Evolutionary conservation across 2,329 filamentous ascomycete species (phyloP).

Genomic region (Colletotrichum acutatum): DNA sequence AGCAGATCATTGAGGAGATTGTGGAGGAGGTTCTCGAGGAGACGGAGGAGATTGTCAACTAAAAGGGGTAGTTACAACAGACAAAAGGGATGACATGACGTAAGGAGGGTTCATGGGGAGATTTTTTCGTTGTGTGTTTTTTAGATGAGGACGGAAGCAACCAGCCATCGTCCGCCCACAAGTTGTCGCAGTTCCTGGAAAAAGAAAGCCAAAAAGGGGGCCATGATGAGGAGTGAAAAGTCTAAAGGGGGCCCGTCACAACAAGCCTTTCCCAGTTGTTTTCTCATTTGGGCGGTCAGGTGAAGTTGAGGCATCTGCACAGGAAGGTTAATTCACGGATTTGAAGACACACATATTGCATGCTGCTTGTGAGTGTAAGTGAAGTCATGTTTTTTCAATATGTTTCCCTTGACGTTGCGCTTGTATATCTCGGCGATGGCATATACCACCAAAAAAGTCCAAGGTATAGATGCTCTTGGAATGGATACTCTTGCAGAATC

Average conservation of each 20-base stretch:
- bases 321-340: constrained; percentile 35
- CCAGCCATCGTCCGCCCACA: not conserved
- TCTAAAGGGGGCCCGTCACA: constrained; percentile 1
- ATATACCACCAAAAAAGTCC: not conserved
- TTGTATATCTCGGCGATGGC: too few species aligned
- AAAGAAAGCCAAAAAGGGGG: not conserved
- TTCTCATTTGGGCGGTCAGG: constrained; percentile 27
- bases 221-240: constrained; percentile 11
- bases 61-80: not conserved
- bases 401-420: too few species aligned
- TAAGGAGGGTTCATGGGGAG: too few species aligned
- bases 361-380: not conserved
- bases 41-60: constrained; percentile 78
- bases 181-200: constrained; percentile 2
- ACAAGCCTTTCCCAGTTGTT: constrained; percentile 26
- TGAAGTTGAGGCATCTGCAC: constrained; percentile 22
- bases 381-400: too few species aligned
- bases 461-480: too few species aligned
- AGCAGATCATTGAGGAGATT: constrained; percentile 87
- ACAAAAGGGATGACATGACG: too few species aligned
- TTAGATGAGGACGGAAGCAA: constrained; percentile 15
- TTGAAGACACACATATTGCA: constrained; percentile 4
- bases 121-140: not conserved
- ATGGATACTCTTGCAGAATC: too few species aligned
- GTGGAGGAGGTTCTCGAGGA: constrained; percentile 87